Evolutionary conservation across 2,329 filamentous ascomycete species (phyloP).

Genomic region (Pseudocercospora macadamiae): DNA sequence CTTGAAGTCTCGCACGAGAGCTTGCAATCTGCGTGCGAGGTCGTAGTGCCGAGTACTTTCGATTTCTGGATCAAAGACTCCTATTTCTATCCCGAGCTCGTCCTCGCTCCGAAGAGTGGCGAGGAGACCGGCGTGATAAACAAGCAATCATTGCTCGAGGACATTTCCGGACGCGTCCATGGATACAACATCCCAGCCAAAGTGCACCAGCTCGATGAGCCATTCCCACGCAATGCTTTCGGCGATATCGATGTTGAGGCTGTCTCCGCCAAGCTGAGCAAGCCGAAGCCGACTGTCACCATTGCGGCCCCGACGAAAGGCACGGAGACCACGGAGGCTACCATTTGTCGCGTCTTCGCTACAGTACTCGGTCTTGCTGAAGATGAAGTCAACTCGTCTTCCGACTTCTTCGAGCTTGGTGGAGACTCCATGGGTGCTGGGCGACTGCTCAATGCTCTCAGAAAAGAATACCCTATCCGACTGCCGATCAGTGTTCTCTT

Average conservation of each 20-base stretch:
- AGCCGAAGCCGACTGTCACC: not conserved
- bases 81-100: slow-evolving; percentile 35
- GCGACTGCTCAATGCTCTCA: slow-evolving; percentile 54
- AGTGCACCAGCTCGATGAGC: slow-evolving; percentile 31
- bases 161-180: slow-evolving; percentile 29
- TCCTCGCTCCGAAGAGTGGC: slow-evolving; percentile 38
- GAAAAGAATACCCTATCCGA: slow-evolving; percentile 53
- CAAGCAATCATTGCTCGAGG: slow-evolving; percentile 19
- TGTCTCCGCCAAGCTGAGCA: slow-evolving; percentile 17
- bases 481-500: slow-evolving; percentile 58
- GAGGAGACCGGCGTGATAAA: slow-evolving; percentile 9
- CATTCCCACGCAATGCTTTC: slow-evolving; percentile 29
- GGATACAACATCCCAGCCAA: slow-evolving; percentile 36
- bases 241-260: slow-evolving; percentile 31
- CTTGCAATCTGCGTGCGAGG: slow-evolving; percentile 22
- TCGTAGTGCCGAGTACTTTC: slow-evolving; percentile 23
- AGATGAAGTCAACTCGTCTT: slow-evolving; percentile 44
- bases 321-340: slow-evolving; percentile 37
- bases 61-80: slow-evolving; percentile 36
- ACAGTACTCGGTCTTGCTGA: slow-evolving; percentile 47
- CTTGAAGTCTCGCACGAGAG: slow-evolving; percentile 21
- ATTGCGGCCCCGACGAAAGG: not conserved
- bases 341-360: slow-evolving; percentile 51
- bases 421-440: slow-evolving; percentile 60
- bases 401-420: slow-evolving; percentile 58